Percentiles rank a stretch among this genome's conserved stretches.
Conservation (phyloP, 306 rosid species). For the Prosopis cineraria region DNA sequence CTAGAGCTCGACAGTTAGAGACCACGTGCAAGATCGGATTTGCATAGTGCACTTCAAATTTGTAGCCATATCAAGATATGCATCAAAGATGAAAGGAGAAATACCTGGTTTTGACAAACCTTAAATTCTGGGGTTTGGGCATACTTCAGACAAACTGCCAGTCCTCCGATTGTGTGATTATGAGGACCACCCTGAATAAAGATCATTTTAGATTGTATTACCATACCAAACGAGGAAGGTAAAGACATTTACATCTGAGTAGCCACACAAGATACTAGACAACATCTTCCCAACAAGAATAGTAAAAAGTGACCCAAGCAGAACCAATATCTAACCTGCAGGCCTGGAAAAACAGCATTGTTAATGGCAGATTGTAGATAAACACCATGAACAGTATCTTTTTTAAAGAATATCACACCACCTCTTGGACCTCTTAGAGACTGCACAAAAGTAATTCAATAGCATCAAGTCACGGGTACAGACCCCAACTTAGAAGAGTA, state of each 20-base stretch:
- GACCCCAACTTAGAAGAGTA: constrained; percentile 15
- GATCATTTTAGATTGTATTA: constrained; percentile 26
- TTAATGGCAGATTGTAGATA: too few relatives aligned
- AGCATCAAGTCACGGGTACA: constrained; percentile 9
- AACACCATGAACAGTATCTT: too few relatives aligned
- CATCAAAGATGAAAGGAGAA: constrained; percentile 16
- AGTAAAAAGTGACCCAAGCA: constrained; percentile 11
- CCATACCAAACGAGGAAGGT: constrained; percentile 30
- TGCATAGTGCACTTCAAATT: background rate
- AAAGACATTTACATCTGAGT: constrained; percentile 21
- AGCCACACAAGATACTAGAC: background rate
- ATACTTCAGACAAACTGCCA: constrained; percentile 82
- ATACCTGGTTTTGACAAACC: constrained; percentile 82
- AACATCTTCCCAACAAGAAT: constrained; percentile 12
- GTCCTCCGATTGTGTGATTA: constrained; percentile 96
- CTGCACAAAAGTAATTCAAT: background rate
- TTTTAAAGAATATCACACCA: too few relatives aligned
- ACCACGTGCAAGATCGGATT: constrained; percentile 61
- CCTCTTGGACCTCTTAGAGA: too few relatives aligned
- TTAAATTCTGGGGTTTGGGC: constrained; percentile 80
- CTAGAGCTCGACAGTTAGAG: constrained; percentile 88
- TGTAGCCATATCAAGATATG: constrained; percentile 26
- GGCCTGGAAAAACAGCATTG: too few relatives aligned
- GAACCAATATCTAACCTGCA: constrained; percentile 23
- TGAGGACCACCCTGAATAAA: constrained; percentile 91